These are phyloP conservation scores for Chlorencoelia australis DNA, from an alignment of 2,329 filamentous ascomycete species.

Conservation along the genomic window DNA sequence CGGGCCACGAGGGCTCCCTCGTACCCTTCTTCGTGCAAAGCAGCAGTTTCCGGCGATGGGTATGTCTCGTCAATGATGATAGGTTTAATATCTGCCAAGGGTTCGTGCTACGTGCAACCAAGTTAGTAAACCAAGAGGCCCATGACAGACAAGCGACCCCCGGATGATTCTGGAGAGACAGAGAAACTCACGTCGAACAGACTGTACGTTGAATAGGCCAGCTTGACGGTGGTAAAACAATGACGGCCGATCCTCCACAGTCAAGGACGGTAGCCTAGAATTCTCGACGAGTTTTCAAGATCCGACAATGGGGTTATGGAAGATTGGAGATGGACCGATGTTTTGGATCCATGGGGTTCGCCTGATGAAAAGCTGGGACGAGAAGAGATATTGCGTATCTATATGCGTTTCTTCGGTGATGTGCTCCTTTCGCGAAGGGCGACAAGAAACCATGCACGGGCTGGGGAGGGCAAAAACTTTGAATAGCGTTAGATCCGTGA, in stretches of 20 bases:
- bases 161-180: not conserved
- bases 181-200: conserved; percentile 24
- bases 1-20: conserved; percentile 27
- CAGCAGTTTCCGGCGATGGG: conserved; percentile 27
- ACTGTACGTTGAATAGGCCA: conserved; percentile 27
- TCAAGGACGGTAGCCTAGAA: conserved; percentile 1
- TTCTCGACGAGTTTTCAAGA: not conserved
- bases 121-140: too few species aligned
- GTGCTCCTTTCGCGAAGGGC: not conserved
- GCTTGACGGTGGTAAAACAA: conserved; percentile 23
- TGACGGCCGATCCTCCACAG: conserved; percentile 1
- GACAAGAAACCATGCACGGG: not conserved
- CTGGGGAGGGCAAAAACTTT: conserved; percentile 1
- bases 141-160: not conserved
- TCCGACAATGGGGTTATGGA: conserved; percentile 1
- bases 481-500: not conserved
- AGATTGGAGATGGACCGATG: conserved; percentile 2
- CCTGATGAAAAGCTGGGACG: conserved; percentile 5
- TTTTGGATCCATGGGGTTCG: conserved; percentile 2
- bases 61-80: conserved; percentile 28
- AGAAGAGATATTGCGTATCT: conserved; percentile 2
- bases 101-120: conserved; percentile 20
- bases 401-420: conserved; percentile 3
- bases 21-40: conserved; percentile 28
- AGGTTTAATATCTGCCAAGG: conserved; percentile 21